Base-by-base conservation (phyloP, 1,284 basidiomycete species). In the Puccinia triticina region DNA sequence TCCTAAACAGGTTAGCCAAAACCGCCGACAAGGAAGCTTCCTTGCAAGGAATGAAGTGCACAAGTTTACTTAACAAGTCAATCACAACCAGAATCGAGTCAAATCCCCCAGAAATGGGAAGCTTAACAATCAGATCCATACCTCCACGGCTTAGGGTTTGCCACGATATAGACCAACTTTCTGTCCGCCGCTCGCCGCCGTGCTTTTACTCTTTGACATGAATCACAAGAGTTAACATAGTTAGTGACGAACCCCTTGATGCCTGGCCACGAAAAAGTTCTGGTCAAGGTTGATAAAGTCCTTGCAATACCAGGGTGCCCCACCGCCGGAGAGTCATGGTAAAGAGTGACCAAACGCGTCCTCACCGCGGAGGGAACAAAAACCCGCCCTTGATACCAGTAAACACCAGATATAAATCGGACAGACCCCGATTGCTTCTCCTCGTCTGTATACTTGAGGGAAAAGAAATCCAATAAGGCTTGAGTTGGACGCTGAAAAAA, bases 121-220 rank as follows among this genome's bases (percentile, higher is more conserved):
- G n/a, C n/a, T n/a, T n/a, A n/a, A n/a, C n/a, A n/a, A n/a, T n/a
- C n/a, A n/a, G n/a, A n/a, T n/a, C n/a, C n/a, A n/a, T n/a, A n/a
- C n/a, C n/a, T n/a, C n/a, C n/a, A n/a, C n/a, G n/a, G n/a, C n/a
- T n/a, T n/a, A n/a, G n/a, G n/a, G n/a, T n/a, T 21, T 8, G 64
- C 64, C 14, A 46, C 3, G 43, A 46, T 46, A 21, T n/a, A n/a
- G n/a, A n/a, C n/a, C n/a, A n/a, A n/a, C n/a, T n/a, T n/a, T n/a
- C n/a, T n/a, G n/a, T n/a, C 3, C 40, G 87, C 87, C 43, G 85
- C 85, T 77, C 87, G 87, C 0, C 84, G 83, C 10, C 84, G 83
- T 10, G 80, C 34, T 77, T 89, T 89, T 59, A 83, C 85, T 4
- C 85, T 84, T 10, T 83, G 69, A 80, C 89, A 89, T 0, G 83